A percentile compares a stretch with the other conserved stretches of the same genome.
phyloP scores from a whole-genome alignment of 306 rosid genomes.

The Hippophae rhamnoides region DNA sequence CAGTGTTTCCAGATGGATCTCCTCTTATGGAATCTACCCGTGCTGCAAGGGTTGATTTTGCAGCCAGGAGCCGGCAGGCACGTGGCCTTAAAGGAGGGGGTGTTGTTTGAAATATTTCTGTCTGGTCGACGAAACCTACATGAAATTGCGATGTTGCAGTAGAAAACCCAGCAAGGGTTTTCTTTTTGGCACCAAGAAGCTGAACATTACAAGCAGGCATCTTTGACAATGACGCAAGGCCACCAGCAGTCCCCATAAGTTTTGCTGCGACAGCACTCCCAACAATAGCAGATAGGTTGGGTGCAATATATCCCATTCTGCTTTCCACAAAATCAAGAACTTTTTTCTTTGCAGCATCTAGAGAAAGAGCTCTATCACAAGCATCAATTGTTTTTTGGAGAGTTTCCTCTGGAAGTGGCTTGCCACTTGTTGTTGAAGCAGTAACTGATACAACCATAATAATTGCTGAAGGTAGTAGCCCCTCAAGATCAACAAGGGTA shows the following conservation, averaged over 20 bases:
- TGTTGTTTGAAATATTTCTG: conserved; percentile 81
- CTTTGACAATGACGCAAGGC: conserved; percentile 64
- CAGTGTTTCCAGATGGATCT: conserved; percentile 77
- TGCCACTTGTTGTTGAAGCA: conserved; percentile 94
- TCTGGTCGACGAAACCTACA: conserved; percentile 80
- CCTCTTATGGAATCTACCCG: conserved; percentile 85
- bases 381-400: conserved; percentile 74
- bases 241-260: conserved; percentile 97
- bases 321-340: conserved; percentile 96
- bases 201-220: conserved; percentile 99
- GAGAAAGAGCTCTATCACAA: conserved; percentile 88
- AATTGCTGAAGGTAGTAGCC: conserved; percentile 83
- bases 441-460: conserved; percentile 97
- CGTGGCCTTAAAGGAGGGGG: conserved; percentile 85
- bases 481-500: conserved; percentile 93
- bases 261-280: conserved; percentile 96
- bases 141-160: conserved; percentile 93
- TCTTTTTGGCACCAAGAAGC: conserved; percentile 94
- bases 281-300: conserved; percentile 82
- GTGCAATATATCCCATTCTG: conserved; percentile 96
- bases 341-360: conserved; percentile 76
- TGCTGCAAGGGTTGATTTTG: conserved; percentile 87
- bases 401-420: conserved; percentile 87
- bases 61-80: conserved; percentile 76
- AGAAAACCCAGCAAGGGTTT: conserved; percentile 91